A percentile compares a stretch with the other conserved stretches of the same genome.
Evolutionary conservation across 805 yeast genomes (phyloP).

Genomic region (Candida adriatica): DNA sequence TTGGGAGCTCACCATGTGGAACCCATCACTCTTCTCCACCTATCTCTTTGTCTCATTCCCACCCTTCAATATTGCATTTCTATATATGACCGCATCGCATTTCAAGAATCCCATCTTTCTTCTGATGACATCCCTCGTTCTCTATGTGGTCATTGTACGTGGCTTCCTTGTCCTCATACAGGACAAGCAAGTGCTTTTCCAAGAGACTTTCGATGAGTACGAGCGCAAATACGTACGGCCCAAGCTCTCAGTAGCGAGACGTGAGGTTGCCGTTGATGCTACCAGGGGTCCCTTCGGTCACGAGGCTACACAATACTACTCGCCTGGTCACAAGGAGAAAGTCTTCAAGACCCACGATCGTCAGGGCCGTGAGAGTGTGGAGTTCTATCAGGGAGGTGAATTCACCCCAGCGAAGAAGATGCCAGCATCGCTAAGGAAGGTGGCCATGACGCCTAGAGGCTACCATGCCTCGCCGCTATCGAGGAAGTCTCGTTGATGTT

Average conservation of each 20-base stretch:
- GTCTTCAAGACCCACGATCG: slow-evolving; percentile 47
- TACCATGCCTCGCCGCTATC: slow-evolving; percentile 22
- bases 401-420: slow-evolving; percentile 24
- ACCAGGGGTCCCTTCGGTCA: slow-evolving; percentile 29
- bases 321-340: slow-evolving; percentile 28
- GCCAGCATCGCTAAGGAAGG: slow-evolving; percentile 6
- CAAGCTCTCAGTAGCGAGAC: slow-evolving; percentile 38
- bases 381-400: slow-evolving; percentile 25
- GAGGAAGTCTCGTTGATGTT: slow-evolving; percentile 5
- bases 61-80: slow-evolving; percentile 45
- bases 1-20: slow-evolving; percentile 62
- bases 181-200: slow-evolving; percentile 54
- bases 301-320: slow-evolving; percentile 23
- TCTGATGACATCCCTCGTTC: slow-evolving; percentile 29
- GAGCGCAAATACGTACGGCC: slow-evolving; percentile 59
- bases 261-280: slow-evolving; percentile 60
- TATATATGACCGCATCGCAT: slow-evolving; percentile 32
- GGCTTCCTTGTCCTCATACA: slow-evolving; percentile 41
- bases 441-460: slow-evolving; percentile 12
- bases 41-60: slow-evolving; percentile 47
- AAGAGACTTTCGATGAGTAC: slow-evolving; percentile 58
- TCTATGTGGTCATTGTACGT: slow-evolving; percentile 33
- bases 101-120: slow-evolving; percentile 31
- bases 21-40: slow-evolving; percentile 53
- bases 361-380: slow-evolving; percentile 25